Conservation (phyloP, 2,329 filamentous ascomycete genomes). For the Exophiala dermatitidis region DNA sequence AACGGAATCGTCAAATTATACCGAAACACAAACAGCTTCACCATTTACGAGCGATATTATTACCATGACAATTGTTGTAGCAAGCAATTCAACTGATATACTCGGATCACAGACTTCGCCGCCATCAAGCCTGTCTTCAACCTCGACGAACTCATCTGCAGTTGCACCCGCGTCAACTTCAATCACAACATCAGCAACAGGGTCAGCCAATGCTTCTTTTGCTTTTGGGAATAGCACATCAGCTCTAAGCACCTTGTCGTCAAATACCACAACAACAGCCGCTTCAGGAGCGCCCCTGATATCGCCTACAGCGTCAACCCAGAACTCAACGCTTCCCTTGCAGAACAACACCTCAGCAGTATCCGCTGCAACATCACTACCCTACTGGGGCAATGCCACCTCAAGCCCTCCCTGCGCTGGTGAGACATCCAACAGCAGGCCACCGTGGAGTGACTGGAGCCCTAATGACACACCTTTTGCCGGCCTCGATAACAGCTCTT, state of each 20-base stretch:
- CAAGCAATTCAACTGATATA: not conserved
- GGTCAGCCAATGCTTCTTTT: not conserved
- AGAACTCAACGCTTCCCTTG: not conserved
- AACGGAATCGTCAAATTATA: not conserved
- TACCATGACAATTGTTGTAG: constrained; percentile 15
- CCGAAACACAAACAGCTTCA: not conserved
- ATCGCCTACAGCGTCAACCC: not conserved
- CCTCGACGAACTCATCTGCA: not conserved
- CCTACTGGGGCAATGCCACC: constrained; percentile 13
- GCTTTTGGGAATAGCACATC: not conserved
- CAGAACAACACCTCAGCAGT: not conserved
- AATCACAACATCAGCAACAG: not conserved
- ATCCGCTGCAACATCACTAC: constrained; percentile 1
- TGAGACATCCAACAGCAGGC: constrained; percentile 1
- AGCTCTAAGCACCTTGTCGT: not conserved
- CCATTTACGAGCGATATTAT: not conserved
- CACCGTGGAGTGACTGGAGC: constrained; percentile 14
- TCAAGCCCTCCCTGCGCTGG: not conserved
- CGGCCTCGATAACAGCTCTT: not conserved
- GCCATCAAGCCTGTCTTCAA: not conserved
- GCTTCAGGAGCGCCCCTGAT: not conserved
- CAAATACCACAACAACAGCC: not conserved
- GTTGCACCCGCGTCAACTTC: not conserved
- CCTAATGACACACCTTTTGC: not conserved
- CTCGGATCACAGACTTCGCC: not conserved